A percentile compares a stretch with the other conserved stretches of the same genome.
Evolutionary conservation across 139 green algal species (phyloP).

Genomic region (Pycnococcus provasolii): DNA sequence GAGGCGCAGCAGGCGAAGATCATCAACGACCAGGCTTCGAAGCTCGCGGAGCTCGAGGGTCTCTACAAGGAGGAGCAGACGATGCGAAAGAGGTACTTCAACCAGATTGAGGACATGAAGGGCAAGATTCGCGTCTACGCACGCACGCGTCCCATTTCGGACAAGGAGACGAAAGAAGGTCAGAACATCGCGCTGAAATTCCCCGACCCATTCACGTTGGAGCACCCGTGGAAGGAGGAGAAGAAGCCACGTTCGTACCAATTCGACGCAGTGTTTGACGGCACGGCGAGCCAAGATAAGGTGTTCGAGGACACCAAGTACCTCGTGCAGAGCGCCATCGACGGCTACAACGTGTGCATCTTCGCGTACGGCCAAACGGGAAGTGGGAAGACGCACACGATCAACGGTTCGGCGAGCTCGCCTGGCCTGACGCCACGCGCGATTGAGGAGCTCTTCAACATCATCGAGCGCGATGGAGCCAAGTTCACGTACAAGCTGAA

Average conservation of each 20-base stretch:
- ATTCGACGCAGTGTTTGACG: conserved; percentile 75
- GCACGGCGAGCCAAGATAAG: conserved; percentile 54
- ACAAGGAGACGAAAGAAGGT: conserved; percentile 54
- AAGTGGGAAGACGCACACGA: conserved; percentile 50
- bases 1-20: conserved; percentile 61
- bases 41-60: conserved; percentile 83
- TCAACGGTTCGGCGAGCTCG: conserved; percentile 49
- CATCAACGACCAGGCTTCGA: conserved; percentile 66
- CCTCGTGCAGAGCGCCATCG: conserved; percentile 83
- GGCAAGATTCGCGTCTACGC: conserved; percentile 93
- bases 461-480: conserved; percentile 53
- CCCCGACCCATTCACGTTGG: conserved; percentile 58
- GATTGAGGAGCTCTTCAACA: conserved; percentile 73
- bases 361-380: conserved; percentile 74
- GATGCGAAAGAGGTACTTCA: conserved; percentile 63
- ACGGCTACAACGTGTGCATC: conserved; percentile 84
- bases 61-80: conserved; percentile 78
- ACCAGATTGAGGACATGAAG: conserved; percentile 90
- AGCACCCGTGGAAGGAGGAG: conserved; percentile 73
- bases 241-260: conserved; percentile 76
- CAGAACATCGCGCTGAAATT: conserved; percentile 44
- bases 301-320: conserved; percentile 96
- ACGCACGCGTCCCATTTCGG: conserved; percentile 75
- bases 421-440: conserved; percentile 76
- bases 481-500: conserved; percentile 72